Evolutionary conservation across 208 protist species (phyloP).

Genomic region (Leptomonas pyrrhocoris): DNA sequence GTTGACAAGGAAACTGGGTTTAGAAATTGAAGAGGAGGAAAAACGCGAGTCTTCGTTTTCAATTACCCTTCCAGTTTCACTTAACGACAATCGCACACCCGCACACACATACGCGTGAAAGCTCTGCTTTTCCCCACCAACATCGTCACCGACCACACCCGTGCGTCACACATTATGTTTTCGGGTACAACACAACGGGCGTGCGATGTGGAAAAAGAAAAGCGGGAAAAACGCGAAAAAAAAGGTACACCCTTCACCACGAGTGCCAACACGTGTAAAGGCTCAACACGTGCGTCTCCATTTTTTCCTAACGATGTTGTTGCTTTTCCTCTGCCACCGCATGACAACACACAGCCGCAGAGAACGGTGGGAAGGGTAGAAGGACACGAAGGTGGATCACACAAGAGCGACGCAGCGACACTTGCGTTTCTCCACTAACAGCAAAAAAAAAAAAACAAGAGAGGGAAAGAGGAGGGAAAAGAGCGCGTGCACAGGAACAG

Average conservation of each 20-base stretch:
- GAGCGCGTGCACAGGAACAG: no score
- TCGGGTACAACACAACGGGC: no score
- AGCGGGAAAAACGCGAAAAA: no score
- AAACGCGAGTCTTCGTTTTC: no score
- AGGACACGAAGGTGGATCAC: neutral
- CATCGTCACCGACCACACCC: neutral
- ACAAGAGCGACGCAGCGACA: neutral
- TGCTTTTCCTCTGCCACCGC: neutral
- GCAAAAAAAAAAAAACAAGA: neutral
- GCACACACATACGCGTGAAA: constrained; percentile 1
- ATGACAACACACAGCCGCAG: neutral
- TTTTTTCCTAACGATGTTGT: neutral
- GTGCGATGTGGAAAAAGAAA: no score
- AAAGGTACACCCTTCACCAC: no score
- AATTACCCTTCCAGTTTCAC: neutral
- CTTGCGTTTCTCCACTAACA: neutral
- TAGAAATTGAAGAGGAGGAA: no score
- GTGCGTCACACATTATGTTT: no score
- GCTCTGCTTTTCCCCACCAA: neutral
- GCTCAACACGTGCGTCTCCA: neutral
- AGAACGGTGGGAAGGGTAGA: neutral
- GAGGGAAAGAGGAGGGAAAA: neutral
- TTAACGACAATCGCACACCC: constrained; percentile 1
- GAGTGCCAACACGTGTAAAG: no score
- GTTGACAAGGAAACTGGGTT: no score